A percentile compares a stretch with the other conserved stretches of the same genome.
phyloP scores from a whole-genome alignment of 257 asterid species.

The Jaltomata sinuosa region DNA sequence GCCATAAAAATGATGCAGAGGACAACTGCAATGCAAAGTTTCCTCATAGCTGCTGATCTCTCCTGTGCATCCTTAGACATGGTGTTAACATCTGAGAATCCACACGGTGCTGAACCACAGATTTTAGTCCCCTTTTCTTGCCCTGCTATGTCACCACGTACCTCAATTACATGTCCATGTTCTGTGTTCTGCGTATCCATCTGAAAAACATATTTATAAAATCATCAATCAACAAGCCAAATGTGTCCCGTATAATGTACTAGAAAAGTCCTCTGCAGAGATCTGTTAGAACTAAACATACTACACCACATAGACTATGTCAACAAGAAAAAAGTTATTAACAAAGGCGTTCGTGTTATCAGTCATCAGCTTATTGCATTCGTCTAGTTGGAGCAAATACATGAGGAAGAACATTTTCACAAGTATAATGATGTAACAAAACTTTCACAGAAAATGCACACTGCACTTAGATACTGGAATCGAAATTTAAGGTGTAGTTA shows the following conservation, averaged over 20 bases:
- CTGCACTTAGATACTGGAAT: not conserved
- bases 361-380: not conserved
- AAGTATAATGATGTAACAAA: not conserved
- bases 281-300: not conserved
- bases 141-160: conserved; percentile 23
- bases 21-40: conserved; percentile 55
- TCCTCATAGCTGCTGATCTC: conserved; percentile 66
- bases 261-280: not conserved
- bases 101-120: conserved; percentile 77
- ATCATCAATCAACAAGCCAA: not conserved
- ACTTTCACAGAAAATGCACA: not conserved
- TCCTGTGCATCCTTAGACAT: conserved; percentile 63
- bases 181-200: conserved; percentile 47
- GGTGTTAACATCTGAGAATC: conserved; percentile 55
- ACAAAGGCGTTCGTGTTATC: not conserved
- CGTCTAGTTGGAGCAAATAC: not conserved
- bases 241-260: not conserved
- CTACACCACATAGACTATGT: not conserved
- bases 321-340: not conserved
- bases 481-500: not conserved
- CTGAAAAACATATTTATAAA: conserved; percentile 18
- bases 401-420: not conserved
- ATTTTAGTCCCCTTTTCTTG: conserved; percentile 40
- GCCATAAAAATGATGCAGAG: conserved; percentile 73
- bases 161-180: conserved; percentile 45